Percentiles rank a stretch among this genome's conserved stretches.
Evolutionary conservation across 2,329 filamentous ascomycete species (phyloP).

Genomic region (Coniochaeta prunicola): DNA sequence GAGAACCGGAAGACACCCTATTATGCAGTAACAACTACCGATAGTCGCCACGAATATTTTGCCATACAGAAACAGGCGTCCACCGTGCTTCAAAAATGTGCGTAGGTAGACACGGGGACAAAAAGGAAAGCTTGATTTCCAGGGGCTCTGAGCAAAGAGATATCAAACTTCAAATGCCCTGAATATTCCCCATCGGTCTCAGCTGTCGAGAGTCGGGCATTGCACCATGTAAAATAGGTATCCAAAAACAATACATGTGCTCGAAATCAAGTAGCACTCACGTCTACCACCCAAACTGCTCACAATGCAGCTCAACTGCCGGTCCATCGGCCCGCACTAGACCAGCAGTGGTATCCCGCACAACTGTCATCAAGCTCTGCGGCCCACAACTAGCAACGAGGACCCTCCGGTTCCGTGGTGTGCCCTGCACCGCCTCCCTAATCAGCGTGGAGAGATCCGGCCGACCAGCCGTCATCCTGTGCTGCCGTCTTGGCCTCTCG

Average conservation of each 20-base stretch:
- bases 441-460: constrained; percentile 33
- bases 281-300: constrained; percentile 39
- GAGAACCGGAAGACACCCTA: not conserved
- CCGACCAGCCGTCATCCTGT: constrained; percentile 28
- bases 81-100: not conserved
- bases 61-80: not conserved
- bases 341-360: constrained; percentile 35
- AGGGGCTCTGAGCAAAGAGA: not conserved
- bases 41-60: not conserved
- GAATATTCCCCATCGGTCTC: not conserved
- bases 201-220: not conserved
- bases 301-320: constrained; percentile 42
- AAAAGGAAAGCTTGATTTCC: not conserved
- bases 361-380: constrained; percentile 31
- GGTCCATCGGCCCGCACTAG: constrained; percentile 36
- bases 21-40: not conserved
- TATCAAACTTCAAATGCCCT: not conserved
- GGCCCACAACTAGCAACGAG: constrained; percentile 43
- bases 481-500: constrained; percentile 2
- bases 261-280: not conserved
- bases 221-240: not conserved
- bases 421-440: constrained; percentile 25
- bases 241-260: constrained; percentile 2
- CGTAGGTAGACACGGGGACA: not conserved
- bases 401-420: constrained; percentile 26